Conservation (phyloP, 1,139 yeast species). For the Geotrichum klebahnii region DNA sequence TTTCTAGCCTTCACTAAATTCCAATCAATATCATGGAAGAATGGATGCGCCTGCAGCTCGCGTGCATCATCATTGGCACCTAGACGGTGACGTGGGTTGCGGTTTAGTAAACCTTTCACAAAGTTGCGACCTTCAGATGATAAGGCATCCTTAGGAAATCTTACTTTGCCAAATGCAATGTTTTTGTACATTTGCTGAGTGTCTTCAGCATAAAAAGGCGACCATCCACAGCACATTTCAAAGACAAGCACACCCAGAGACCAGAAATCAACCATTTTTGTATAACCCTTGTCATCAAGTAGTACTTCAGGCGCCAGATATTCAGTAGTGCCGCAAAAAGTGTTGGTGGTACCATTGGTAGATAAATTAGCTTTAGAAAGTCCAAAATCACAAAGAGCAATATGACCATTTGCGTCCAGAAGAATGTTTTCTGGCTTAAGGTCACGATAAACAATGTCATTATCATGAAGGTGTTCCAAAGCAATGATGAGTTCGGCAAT, state of each 20-base stretch:
- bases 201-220: constrained; percentile 95
- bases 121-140: constrained; percentile 90
- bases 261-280: constrained; percentile 97
- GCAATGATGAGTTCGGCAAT: constrained; percentile 93
- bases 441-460: constrained; percentile 90
- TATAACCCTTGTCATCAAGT: constrained; percentile 90
- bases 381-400: constrained; percentile 95
- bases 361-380: constrained; percentile 86
- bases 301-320: constrained; percentile 92
- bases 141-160: constrained; percentile 92
- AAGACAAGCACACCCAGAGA: constrained; percentile 87
- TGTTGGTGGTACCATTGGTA: constrained; percentile 90
- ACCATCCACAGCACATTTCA: constrained; percentile 99
- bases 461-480: constrained; percentile 85
- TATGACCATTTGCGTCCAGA: constrained; percentile 95
- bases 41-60: constrained; percentile 85
- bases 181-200: constrained; percentile 98
- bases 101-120: constrained; percentile 87
- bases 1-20: constrained; percentile 66
- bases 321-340: constrained; percentile 97
- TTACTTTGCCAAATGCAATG: constrained; percentile 94
- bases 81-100: constrained; percentile 90
- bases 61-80: constrained; percentile 91
- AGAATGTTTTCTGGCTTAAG: constrained; percentile 91
- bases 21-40: constrained; percentile 91